Conservation (phyloP, 495 filamentous ascomycete genomes). For the Aspergillus heteromorphus region DNA sequence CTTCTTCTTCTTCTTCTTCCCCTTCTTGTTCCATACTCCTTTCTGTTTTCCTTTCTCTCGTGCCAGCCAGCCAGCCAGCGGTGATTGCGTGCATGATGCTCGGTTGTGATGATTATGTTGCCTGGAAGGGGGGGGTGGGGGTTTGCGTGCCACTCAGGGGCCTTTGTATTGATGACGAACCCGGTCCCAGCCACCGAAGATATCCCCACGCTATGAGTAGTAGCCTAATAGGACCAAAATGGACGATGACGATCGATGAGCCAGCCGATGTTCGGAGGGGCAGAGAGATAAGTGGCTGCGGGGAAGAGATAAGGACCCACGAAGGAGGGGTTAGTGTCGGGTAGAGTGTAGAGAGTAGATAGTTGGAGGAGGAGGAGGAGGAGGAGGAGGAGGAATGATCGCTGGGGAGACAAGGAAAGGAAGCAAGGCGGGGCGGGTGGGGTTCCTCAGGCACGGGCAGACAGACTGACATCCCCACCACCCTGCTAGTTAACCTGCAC, state of each 20-base stretch:
- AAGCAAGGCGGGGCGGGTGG: neutral
- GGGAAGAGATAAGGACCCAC: neutral
- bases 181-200: neutral
- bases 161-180: neutral
- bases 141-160: neutral
- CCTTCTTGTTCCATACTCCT: conserved; percentile 20
- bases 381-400: no score
- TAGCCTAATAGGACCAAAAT: neutral
- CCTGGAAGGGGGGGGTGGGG: neutral
- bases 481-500: no score
- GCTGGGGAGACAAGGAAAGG: no score
- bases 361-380: no score
- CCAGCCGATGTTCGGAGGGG: neutral
- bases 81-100: conserved; percentile 26
- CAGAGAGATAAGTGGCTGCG: neutral
- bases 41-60: conserved; percentile 21
- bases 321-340: neutral
- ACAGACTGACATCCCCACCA: no score
- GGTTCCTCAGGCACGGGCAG: no score
- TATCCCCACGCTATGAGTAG: neutral
- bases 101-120: conserved; percentile 20
- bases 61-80: conserved; percentile 34
- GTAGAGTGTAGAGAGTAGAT: neutral
- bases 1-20: conserved; percentile 17
- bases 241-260: neutral